phyloP scores from a whole-genome alignment of 164 flowering plant species.

The Paratinospora sagittata region DNA sequence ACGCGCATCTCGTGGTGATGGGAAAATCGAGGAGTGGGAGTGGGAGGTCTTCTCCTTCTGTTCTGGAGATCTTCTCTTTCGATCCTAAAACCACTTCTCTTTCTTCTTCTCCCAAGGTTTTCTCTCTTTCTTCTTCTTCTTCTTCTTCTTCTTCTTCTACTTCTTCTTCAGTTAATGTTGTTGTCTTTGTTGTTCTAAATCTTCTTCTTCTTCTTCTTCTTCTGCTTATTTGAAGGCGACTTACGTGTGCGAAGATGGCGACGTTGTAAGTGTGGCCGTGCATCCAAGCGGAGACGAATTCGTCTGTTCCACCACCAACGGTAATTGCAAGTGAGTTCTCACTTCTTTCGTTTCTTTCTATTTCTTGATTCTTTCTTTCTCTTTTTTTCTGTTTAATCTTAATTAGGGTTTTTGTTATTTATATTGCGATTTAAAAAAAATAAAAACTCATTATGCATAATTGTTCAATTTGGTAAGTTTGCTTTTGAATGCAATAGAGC shows the following conservation, averaged over 20 bases:
- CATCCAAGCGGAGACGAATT: conserved; percentile 84
- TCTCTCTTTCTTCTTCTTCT: conserved; percentile 1
- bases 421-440: too few relatives aligned
- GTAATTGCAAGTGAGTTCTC: conserved; percentile 63
- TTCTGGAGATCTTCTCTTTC: conserved; percentile 67
- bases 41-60: conserved; percentile 32
- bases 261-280: conserved; percentile 56
- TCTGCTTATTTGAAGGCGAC: conserved; percentile 36
- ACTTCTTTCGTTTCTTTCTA: neutral
- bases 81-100: conserved; percentile 53
- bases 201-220: too few relatives aligned
- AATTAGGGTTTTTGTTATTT: neutral
- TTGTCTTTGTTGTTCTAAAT: neutral
- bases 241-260: conserved; percentile 55
- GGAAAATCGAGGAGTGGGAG: conserved; percentile 36
- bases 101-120: conserved; percentile 70
- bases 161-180: neutral
- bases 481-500: too few relatives aligned
- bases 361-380: too few relatives aligned
- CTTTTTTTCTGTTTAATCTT: too few relatives aligned
- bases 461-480: too few relatives aligned
- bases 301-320: conserved; percentile 60
- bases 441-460: too few relatives aligned
- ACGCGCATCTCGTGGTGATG: conserved; percentile 48
- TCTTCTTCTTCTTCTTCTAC: too few relatives aligned